These are phyloP conservation scores for Monascus ruber DNA, from an alignment of 2,329 filamentous ascomycete genomes.

Conservation along the genomic window DNA sequence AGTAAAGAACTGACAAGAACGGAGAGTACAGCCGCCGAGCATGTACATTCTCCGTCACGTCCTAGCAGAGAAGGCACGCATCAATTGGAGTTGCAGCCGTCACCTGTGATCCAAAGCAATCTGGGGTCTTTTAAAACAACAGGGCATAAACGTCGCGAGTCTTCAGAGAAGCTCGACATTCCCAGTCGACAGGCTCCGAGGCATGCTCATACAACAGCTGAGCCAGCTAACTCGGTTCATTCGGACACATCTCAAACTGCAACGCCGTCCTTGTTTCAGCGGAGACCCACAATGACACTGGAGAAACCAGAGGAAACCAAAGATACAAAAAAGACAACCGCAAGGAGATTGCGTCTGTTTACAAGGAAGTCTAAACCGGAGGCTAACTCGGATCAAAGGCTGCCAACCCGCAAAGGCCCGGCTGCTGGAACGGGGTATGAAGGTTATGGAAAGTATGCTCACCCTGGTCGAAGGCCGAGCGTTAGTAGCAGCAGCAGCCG, in stretches of 20 bases:
- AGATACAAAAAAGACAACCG: conserved; percentile 16
- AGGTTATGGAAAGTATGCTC: conserved; percentile 39
- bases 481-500: conserved; percentile 27
- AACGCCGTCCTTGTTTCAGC: conserved; percentile 20
- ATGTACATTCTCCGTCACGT: conserved; percentile 41
- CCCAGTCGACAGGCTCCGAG: conserved; percentile 16
- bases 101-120: conserved; percentile 47
- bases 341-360: conserved; percentile 67
- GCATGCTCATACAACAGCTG: conserved; percentile 21
- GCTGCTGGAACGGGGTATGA: conserved; percentile 91
- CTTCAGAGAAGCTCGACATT: conserved; percentile 32
- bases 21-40: conserved; percentile 16
- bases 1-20: conserved; percentile 8
- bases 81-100: conserved; percentile 44
- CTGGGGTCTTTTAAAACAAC: conserved; percentile 37
- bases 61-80: conserved; percentile 60
- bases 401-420: conserved; percentile 60
- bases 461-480: conserved; percentile 34
- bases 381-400: conserved; percentile 43
- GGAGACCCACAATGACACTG: conserved; percentile 6
- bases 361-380: conserved; percentile 58
- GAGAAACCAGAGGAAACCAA: conserved; percentile 16
- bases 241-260: conserved; percentile 17
- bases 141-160: conserved; percentile 41
- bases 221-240: conserved; percentile 30